Evolutionary conservation across 2,329 filamentous ascomycete genomes (phyloP).

Genomic region (Lasiodiplodia sp.): DNA sequence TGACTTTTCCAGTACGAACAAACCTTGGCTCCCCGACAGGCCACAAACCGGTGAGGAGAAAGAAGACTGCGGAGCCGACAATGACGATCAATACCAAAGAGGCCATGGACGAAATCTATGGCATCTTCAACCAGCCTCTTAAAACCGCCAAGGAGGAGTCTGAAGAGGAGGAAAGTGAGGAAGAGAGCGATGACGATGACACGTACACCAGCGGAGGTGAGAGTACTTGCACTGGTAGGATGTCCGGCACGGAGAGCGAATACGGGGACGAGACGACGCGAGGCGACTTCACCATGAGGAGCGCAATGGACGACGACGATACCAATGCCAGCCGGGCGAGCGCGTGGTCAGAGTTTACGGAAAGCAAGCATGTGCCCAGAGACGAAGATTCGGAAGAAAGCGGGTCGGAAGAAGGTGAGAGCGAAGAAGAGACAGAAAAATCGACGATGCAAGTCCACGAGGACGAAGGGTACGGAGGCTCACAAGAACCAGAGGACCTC

Average conservation of each 20-base stretch:
- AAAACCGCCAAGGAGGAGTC: slow-evolving; percentile 55
- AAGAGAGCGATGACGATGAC: slow-evolving; percentile 71
- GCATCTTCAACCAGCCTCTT: slow-evolving; percentile 91
- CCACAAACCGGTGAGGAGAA: slow-evolving; percentile 80
- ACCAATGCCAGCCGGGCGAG: slow-evolving; percentile 62
- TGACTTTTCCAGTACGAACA: slow-evolving; percentile 74
- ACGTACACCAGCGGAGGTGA: slow-evolving; percentile 88
- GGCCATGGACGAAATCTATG: slow-evolving; percentile 96
- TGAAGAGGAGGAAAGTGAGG: slow-evolving; percentile 69
- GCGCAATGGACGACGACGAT: slow-evolving; percentile 33
- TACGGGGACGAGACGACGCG: slow-evolving; percentile 67
- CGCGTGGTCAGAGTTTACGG: slow-evolving; percentile 89
- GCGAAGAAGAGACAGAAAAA: slow-evolving; percentile 22
- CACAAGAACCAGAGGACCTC: slow-evolving; percentile 46
- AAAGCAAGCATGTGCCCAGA: slow-evolving; percentile 72
- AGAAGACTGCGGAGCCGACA: slow-evolving; percentile 81
- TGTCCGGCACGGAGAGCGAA: slow-evolving; percentile 69
- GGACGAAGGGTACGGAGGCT: slow-evolving; percentile 42
- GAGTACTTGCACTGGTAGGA: slow-evolving; percentile 79
- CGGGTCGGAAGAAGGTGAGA: slow-evolving; percentile 48
- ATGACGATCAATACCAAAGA: slow-evolving; percentile 97
- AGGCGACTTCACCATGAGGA: slow-evolving; percentile 60
- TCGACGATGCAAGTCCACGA: slow-evolving; percentile 17
- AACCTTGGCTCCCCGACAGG: slow-evolving; percentile 89
- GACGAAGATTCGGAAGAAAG: slow-evolving; percentile 40